phyloP scores from a whole-genome alignment of 2,329 filamentous ascomycete species.

The Geoglossum cookeanum region DNA sequence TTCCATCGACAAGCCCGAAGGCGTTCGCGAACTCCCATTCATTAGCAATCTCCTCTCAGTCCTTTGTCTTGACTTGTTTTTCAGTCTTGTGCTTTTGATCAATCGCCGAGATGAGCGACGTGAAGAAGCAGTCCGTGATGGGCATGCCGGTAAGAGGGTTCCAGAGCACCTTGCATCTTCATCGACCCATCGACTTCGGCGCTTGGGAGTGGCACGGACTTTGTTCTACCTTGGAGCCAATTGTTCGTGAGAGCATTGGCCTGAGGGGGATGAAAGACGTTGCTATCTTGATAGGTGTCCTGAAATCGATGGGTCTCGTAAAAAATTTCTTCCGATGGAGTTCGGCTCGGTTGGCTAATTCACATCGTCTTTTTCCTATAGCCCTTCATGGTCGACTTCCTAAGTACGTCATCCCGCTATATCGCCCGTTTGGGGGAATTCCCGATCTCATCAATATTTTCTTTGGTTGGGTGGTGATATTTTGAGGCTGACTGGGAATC shows the following conservation, averaged over 20 bases:
- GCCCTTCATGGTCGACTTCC: slow-evolving; percentile 94
- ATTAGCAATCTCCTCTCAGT: slow-evolving; percentile 39
- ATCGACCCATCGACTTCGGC: not conserved
- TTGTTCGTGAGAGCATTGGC: slow-evolving; percentile 1
- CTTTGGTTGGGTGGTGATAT: slow-evolving; percentile 5
- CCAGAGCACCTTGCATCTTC: not conserved
- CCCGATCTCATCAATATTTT: not conserved
- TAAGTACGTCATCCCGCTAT: slow-evolving; percentile 56
- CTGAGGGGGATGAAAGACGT: not conserved
- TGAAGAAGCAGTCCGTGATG: slow-evolving; percentile 33
- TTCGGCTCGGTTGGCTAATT: slow-evolving; percentile 8
- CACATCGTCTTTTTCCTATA: slow-evolving; percentile 21
- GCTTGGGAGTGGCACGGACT: not conserved
- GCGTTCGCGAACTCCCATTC: not conserved
- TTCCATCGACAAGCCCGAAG: not conserved
- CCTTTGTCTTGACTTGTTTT: slow-evolving; percentile 26
- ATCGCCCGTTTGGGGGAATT: slow-evolving; percentile 7
- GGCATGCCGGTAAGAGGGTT: slow-evolving; percentile 29
- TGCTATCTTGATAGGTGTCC: not conserved
- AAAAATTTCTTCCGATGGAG: slow-evolving; percentile 5
- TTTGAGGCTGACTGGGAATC: slow-evolving; percentile 25
- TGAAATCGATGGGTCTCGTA: slow-evolving; percentile 1
- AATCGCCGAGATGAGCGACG: slow-evolving; percentile 20
- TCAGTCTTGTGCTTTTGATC: slow-evolving; percentile 23
- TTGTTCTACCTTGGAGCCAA: not conserved